phyloP scores from a whole-genome alignment of 305 asterid species.

The Andrographis paniculata region DNA sequence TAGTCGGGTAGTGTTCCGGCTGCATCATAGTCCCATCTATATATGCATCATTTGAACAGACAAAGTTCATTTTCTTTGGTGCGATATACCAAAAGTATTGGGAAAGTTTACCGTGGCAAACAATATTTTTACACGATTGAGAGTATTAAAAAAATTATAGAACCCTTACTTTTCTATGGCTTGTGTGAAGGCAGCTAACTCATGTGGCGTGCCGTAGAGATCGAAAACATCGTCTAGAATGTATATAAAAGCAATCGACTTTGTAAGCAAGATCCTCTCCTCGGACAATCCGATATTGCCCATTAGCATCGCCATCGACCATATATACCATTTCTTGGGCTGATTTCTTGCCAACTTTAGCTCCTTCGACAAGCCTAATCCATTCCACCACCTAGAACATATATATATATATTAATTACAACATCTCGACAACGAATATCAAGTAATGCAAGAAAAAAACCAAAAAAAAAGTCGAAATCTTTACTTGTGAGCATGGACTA shows the following conservation, averaged over 20 bases:
- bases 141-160: too few relatives aligned
- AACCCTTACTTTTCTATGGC: constrained; percentile 26
- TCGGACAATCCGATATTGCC: constrained; percentile 18
- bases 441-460: too few relatives aligned
- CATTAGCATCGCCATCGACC: constrained; percentile 29
- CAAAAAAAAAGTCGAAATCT: too few relatives aligned
- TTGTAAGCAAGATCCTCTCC: constrained; percentile 27
- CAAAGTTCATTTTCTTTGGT: too few relatives aligned
- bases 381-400: constrained; percentile 32
- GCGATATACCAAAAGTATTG: too few relatives aligned
- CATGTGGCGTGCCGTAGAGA: constrained; percentile 26
- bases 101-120: too few relatives aligned
- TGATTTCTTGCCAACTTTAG: constrained; percentile 27
- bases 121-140: too few relatives aligned
- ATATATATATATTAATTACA: not conserved
- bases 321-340: constrained; percentile 34
- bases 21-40: constrained; percentile 52
- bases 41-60: too few relatives aligned
- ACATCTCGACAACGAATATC: not conserved
- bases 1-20: constrained; percentile 34
- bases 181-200: constrained; percentile 21
- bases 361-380: constrained; percentile 18
- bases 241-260: constrained; percentile 29
- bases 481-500: constrained; percentile 18
- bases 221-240: constrained; percentile 37